These are phyloP conservation scores for Chenopodium suecicum DNA, from an alignment of 148 eudicot species.

Conservation along the genomic window DNA sequence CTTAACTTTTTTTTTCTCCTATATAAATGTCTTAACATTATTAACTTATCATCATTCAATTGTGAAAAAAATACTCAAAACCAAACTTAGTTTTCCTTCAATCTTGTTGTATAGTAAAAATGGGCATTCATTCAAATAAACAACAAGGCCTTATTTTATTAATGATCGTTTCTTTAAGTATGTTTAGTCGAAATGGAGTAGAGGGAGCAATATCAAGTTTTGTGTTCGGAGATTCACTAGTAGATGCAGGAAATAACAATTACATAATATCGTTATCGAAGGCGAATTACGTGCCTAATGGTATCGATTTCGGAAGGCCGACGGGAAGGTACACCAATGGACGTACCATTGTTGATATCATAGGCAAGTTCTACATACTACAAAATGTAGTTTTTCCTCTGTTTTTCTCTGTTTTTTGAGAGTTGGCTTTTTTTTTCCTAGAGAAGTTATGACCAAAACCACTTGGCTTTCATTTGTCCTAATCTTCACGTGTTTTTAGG, in stretches of 20 bases:
- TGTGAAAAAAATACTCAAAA: neutral
- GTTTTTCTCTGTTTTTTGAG: neutral
- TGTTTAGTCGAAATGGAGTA: neutral
- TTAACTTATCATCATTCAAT: neutral
- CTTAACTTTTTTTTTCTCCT: neutral
- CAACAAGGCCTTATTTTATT: neutral
- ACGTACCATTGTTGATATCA: conserved; percentile 69
- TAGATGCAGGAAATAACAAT: conserved; percentile 76
- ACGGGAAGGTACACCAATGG: conserved; percentile 79
- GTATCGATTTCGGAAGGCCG: conserved; percentile 72
- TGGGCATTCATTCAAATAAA: conserved; percentile 9
- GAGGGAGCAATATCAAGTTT: conserved; percentile 47
- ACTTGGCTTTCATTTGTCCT: neutral
- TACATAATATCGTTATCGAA: conserved; percentile 64
- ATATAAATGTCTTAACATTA: neutral
- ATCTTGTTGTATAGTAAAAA: neutral
- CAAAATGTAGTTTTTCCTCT: neutral
- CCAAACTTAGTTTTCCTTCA: neutral
- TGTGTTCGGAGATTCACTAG: conserved; percentile 83
- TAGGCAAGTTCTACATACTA: conserved; percentile 37
- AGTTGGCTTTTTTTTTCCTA: neutral
- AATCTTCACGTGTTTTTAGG: neutral
- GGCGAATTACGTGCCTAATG: conserved; percentile 63
- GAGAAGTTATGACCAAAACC: neutral
- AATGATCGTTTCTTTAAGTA: neutral